Base-by-base conservation (phyloP, 371 early-diverging fungal genomes). In the Paraphysoderma sedebokerense region DNA sequence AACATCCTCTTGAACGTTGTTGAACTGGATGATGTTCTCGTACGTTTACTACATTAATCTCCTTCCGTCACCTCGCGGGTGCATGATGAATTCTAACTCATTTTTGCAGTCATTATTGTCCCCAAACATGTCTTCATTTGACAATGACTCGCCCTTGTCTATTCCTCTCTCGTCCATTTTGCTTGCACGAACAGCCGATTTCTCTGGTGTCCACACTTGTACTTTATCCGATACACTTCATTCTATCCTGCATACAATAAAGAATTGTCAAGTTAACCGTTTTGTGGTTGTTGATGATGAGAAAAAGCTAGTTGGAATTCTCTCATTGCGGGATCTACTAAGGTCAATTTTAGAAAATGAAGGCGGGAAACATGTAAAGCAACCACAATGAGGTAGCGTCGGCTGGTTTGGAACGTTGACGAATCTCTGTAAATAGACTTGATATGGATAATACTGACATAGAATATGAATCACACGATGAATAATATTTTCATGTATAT, bases 161-260 rank as follows among this genome's bases (percentile, higher is more conserved):
- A 20, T 17, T 12, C 11, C 17, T 3, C 23, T 47, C 17, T 23
- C 15, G 42, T 23, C 38, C 8, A 44, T 20, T 28, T 17, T 41
- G 6, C 46, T 74, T 70, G 9, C 26, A 5, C 40, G 40, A 12
- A 12, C 40, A 28, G 1, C 17, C 1, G 86, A 91, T 54, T 92
- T 89, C 58, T 79, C 83, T 20, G 92, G 92, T 1, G 88, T 93
- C 6, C 93, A 92, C 55, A 85, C 90, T 9, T 96, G 97, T 63
- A 78, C 77, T 0, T 49, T 76, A 41, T 72, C 66, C 41, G 92
- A 92, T 60, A 87, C 87, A 32, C 70, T 96, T 17, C 72, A 77
- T 29, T 82, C 84, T 0, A 76, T 93, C 37, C 73, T 96, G 47
- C 81, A 83, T 28, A 81, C 82, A 1, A 85, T 96, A 46, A n/a